Evolutionary conservation across 805 yeast genomes (phyloP).

Genomic region (Cyberlindnera japonica): DNA sequence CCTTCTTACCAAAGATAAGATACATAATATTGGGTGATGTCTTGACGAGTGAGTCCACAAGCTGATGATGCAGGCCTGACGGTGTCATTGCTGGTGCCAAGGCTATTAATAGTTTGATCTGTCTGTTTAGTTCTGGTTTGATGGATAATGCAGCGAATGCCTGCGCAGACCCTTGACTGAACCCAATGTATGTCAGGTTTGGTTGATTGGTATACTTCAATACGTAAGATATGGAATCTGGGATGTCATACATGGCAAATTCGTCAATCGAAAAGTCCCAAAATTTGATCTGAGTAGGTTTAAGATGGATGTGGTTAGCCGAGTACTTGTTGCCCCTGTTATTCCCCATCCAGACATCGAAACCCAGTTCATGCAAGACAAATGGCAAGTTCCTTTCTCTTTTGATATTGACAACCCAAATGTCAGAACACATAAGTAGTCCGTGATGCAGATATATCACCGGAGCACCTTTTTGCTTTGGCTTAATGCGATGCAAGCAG

Average conservation of each 20-base stretch:
- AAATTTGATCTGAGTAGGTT: conserved; percentile 44
- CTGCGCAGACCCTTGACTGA: conserved; percentile 93
- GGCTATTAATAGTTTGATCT: conserved; percentile 62
- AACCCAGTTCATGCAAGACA: conserved; percentile 72
- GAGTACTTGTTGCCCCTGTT: conserved; percentile 93
- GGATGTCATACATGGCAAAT: conserved; percentile 88
- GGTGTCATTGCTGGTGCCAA: conserved; percentile 95
- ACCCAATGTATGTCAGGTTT: conserved; percentile 74
- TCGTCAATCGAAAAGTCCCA: conserved; percentile 94
- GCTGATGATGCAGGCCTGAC: conserved; percentile 68
- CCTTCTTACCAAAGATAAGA: conserved; percentile 68
- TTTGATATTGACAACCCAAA: conserved; percentile 58
- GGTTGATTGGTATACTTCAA: conserved; percentile 51
- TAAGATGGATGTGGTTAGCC: conserved; percentile 59
- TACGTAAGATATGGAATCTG: conserved; percentile 74
- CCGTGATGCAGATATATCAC: conserved; percentile 91
- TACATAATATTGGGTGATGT: conserved; percentile 75
- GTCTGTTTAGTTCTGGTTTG: conserved; percentile 57
- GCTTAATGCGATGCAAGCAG: conserved; percentile 67
- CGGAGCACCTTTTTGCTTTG: conserved; percentile 32
- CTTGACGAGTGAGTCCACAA: conserved; percentile 72
- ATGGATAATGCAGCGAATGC: conserved; percentile 82
- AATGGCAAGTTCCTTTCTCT: conserved; percentile 64
- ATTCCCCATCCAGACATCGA: conserved; percentile 93
- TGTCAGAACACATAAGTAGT: conserved; percentile 80